Evolutionary conservation across 2,329 filamentous ascomycete genomes (phyloP), one percentile per base, ranked within the genome.

Genomic region (Fusarium sp.): DNA sequence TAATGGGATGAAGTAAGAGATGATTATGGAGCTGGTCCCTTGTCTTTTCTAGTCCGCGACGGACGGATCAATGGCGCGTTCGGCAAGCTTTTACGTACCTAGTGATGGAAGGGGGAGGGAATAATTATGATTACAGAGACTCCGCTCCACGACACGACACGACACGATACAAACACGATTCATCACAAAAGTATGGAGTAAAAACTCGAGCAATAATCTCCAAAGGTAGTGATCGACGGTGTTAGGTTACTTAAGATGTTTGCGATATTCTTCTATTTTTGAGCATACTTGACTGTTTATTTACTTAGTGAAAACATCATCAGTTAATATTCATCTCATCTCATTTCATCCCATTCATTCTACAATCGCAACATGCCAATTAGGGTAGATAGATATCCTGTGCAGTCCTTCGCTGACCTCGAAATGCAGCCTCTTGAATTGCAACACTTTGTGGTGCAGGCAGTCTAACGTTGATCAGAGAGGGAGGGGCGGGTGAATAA

Each of bases 21-120:
- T 72, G 72, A 62, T 65, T 71, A 72, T 72, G 70, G 70, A 63
- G 70, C 65, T 56, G 20, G 41, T 62, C 60, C 70, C 60, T 67
- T 67, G 60, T 64, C 54, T 68, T 50, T 32, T 55, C 47, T 48
- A 49, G 40, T 61, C 46, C 45, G 56, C 22, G 32, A 45, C 37
- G 52, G 56, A 59, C 52, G 62, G 70, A 56, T 64, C 68, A 67
- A 62, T 73, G 67, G 71, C 71, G 69, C 61, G 66, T 72, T 72
- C 70, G 65, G 71, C 71, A 73, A 54, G 71, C 70, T 67, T 62
- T 32, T 37, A 23, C 23, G 23, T 23, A 37, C 17, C 7, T 25
- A 47, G 40, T 22, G 27, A 53, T 45, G 30, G 41, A 32, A 22
- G 19, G 19, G 54, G 55, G 50, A 50, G 15, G 35, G 35, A 37